Evolutionary conservation across 345 rosid species (phyloP), one percentile per base, ranked within the genome.

Genomic region (Mercurialis annua): DNA sequence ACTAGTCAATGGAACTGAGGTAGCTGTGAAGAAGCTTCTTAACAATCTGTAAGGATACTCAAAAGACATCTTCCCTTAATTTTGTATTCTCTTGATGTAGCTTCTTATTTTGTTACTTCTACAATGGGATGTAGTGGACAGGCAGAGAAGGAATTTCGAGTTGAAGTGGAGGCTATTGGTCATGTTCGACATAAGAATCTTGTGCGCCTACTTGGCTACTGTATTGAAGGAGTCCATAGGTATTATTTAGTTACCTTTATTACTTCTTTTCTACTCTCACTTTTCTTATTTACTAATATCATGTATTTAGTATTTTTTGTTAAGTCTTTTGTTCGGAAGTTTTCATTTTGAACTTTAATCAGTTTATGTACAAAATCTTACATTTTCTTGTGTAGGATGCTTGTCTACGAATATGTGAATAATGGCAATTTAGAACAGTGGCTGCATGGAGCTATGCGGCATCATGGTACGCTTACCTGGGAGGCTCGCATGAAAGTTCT

Each of bases 91-190:
- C 30, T 34, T n/a, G 23, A 69, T 33, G 18, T 47, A 20, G 30
- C 62, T 14, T 14, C 29, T 62, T 78, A 51, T 24, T 71, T 36
- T 51, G 62, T 59, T 54, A 38, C 57, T n/a, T n/a, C 6, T n/a
- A n/a, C 29, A 21, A 63, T 76, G 69, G 62, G 54, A 71, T 38
- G n/a, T 67, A 94, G 99, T 82, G 99, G 99, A 52, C 99, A 94
- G 72, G 99, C 99, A 23, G 97, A 91, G 84, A 94, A 86, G 78
- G 99, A 94, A 64, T 94, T 94, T 58, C 78, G 98, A 48, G 97
- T 84, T 40, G 99, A 94, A 82, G 99, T 94, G 78, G 99, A 94
- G 69, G 97, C 97, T 59, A 91, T 94, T 71, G 97, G 99, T 66
- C 96, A 94, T 65, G 99, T 91, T 73, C 84, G 96, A 29, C 96